phyloP scores from a whole-genome alignment of 2,329 filamentous ascomycete genomes.

The Botrytis fabae region DNA sequence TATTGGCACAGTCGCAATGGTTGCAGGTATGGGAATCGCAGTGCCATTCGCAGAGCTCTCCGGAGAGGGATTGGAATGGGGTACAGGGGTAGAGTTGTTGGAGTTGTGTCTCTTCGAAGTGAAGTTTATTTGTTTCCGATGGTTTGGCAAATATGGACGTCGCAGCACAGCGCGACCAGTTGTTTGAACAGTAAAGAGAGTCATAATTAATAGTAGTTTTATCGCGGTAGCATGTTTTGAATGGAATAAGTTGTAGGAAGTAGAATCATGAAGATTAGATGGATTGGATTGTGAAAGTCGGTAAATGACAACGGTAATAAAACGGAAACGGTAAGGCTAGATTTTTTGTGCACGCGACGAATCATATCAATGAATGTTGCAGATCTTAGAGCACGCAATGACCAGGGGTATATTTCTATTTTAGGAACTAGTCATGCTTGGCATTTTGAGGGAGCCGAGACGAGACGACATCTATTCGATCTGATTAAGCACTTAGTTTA shows the following conservation, averaged over 20 bases:
- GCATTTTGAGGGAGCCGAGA: background rate
- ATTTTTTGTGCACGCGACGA: background rate
- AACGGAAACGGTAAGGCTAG: slow-evolving; percentile 1
- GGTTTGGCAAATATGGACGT: slow-evolving; percentile 28
- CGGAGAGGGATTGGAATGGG: slow-evolving; percentile 23
- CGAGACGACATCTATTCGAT: background rate
- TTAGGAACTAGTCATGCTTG: background rate
- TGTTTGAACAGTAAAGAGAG: slow-evolving; percentile 31
- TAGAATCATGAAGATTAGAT: background rate
- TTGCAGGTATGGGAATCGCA: slow-evolving; percentile 48
- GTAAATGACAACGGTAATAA: background rate
- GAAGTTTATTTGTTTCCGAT: slow-evolving; percentile 26
- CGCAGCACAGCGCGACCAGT: slow-evolving; percentile 30
- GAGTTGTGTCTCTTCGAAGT: slow-evolving; percentile 29
- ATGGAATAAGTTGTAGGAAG: background rate
- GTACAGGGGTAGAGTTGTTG: slow-evolving; percentile 24
- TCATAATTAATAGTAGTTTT: slow-evolving; percentile 29
- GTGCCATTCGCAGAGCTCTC: slow-evolving; percentile 33
- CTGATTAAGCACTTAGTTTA: background rate
- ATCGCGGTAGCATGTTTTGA: slow-evolving; percentile 27
- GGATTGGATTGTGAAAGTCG: background rate
- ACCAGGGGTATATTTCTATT: background rate
- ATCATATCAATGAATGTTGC: background rate
- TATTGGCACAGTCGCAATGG: slow-evolving; percentile 44
- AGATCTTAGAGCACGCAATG: background rate